These are phyloP conservation scores for Yamadazyma phyllophila DNA, from an alignment of 805 yeast species.

Conservation along the genomic window DNA sequence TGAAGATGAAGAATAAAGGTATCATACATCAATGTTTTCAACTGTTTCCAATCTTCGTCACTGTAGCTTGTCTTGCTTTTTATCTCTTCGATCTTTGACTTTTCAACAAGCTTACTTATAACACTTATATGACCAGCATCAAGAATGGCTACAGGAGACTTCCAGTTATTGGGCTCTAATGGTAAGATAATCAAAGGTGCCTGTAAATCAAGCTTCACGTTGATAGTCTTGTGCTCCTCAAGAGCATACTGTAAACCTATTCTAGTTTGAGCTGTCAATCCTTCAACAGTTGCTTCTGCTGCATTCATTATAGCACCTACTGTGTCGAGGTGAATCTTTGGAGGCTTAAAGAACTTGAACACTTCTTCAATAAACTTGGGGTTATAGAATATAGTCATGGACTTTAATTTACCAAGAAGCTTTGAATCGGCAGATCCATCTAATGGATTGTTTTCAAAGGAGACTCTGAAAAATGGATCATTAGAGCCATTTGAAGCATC, in stretches of 20 bases:
- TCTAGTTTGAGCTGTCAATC: conserved; percentile 83
- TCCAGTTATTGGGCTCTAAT: conserved; percentile 70
- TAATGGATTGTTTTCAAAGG: conserved; percentile 83
- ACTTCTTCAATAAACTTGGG: conserved; percentile 78
- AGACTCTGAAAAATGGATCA: conserved; percentile 76
- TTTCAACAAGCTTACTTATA: conserved; percentile 74
- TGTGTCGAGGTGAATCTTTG: conserved; percentile 80
- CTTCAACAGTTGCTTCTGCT: conserved; percentile 93
- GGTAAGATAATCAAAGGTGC: conserved; percentile 92
- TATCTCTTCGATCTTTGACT: conserved; percentile 62
- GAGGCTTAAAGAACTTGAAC: conserved; percentile 77
- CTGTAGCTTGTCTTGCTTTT: conserved; percentile 59
- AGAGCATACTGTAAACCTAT: conserved; percentile 90
- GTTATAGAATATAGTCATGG: conserved; percentile 89
- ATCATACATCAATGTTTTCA: conserved; percentile 85
- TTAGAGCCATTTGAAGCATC: conserved; percentile 6
- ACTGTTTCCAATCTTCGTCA: conserved; percentile 68
- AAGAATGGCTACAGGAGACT: conserved; percentile 84
- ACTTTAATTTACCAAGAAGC: conserved; percentile 67
- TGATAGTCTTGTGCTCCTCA: conserved; percentile 89
- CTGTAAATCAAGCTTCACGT: conserved; percentile 82
- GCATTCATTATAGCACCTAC: conserved; percentile 89
- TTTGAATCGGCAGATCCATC: conserved; percentile 82
- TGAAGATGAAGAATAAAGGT: conserved; percentile 71
- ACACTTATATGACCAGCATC: conserved; percentile 96